Evolutionary conservation across 768 basidiomycete genomes (phyloP), one percentile per base, ranked within the genome.

Genomic region (Arthromyces matolae): DNA sequence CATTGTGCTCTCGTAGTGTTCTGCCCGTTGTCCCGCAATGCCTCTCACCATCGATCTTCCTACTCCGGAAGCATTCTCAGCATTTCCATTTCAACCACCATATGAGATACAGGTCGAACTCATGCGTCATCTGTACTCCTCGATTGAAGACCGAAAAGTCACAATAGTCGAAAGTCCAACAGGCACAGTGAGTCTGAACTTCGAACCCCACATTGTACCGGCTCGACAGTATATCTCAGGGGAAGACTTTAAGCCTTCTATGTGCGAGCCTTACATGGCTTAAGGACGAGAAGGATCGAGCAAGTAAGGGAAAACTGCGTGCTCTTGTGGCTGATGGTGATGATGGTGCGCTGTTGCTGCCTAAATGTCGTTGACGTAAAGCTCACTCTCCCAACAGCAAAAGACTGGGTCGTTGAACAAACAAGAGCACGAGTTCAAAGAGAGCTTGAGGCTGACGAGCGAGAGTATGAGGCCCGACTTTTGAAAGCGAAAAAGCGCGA

Each of bases 161-260:
- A 79, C 91, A 1, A 85, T 97, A 40, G 77, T 94, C 24, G 91
- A 93, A 64, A 89, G 86, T 55, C 92, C 92, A 0, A 93, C 92
- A 0, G 92, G 91, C 57, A 93, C 91, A 20, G 91, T 90, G 49
- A 64, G 79, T 32, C 4, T 31, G 45, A 18, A 2, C 29, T 18
- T n/a, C n/a, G n/a, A n/a, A n/a, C 8, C 41, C 13, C 16, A 22
- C 48, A 46, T 5, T 24, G 19, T 16, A 20, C 10, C 35, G 6
- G 36, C 25, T 28, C 24, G 49, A 8, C 22, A 10, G 10, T 18
- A 25, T 8, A 22, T 3, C n/a, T 6, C 18, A 93, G 91, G 92
- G 92, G 22, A 95, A 95, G 65, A 93, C 92, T 0, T 66, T 93
- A 27, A 89, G 83, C 58, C 71, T 94, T 13, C 72, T 94, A 22